Base-by-base conservation (phyloP, 140 eudicot species). In the Flaveria floridana region DNA sequence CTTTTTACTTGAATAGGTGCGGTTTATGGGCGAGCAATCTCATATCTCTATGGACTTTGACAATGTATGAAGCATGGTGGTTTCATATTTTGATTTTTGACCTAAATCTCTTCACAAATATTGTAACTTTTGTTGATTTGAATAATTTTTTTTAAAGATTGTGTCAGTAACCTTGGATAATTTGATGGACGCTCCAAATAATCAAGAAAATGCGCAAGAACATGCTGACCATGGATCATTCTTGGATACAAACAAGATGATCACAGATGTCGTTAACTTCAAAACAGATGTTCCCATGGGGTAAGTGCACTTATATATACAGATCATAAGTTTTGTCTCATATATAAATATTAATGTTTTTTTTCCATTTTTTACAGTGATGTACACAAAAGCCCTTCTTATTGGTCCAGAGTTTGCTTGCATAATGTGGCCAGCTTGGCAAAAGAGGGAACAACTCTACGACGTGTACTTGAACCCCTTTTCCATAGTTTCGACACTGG, bases 31-130 rank as follows among this genome's bases (percentile, higher is more conserved):
- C 66, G 88, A 86, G 82, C 95, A 90, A 75, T 88, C 95, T 76
- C 97, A 90, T 64, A 83, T 90, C 73, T 88, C 97, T 71, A 79
- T 86, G 90, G 89, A 90, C 82, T 84, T 90, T 86, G 97, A 88
- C 81, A 85, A 82, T 56, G 97, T 90, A 87, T 66, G 95, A 44
- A 39, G 56, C 72, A 67, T 67, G 37, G 72, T 14, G 44, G 58
- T 41, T 57, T 58, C 42, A 73, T 77, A 56, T 41, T 41, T 50
- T 25, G 41, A 68, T 68, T 70, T 3, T 72, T 70, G 72, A 63
- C 39, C 28, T 62, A 71, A 70, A 47, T 65, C 51, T 42, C 39
- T 46, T 69, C 74, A 71, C 61, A 71, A 37, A 16, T 66, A 57
- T 42, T 65, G 71, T 63, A 73, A n/a, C 13, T 58, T 44, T 23